Percentiles rank a stretch among this genome's conserved stretches.
phyloP scores from a whole-genome alignment of 768 basidiomycete genomes.

The Heimioporus sp. region DNA sequence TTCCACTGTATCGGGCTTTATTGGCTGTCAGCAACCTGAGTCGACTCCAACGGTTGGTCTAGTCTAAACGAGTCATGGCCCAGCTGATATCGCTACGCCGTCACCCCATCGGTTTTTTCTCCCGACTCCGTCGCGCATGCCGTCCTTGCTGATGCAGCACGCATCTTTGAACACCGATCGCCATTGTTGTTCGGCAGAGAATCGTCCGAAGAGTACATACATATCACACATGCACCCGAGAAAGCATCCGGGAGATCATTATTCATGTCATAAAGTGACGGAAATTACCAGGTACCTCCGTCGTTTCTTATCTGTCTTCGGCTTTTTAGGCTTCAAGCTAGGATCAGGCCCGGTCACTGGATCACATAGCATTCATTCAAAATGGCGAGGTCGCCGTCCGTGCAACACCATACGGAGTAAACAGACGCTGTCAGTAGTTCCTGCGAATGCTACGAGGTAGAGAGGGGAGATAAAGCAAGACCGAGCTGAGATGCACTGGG shows the following conservation, averaged over 20 bases:
- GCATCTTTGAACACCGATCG: not conserved
- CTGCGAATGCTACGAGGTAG: not conserved
- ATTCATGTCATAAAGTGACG: too few relatives aligned
- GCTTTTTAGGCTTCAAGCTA: too few relatives aligned
- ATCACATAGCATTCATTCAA: too few relatives aligned
- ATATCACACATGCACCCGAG: not conserved
- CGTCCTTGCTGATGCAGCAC: not conserved
- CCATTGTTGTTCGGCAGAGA: not conserved
- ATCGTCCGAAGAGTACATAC: not conserved
- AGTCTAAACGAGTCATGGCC: too few relatives aligned
- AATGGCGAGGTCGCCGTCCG: too few relatives aligned
- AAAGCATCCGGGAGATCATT: not conserved
- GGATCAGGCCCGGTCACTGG: too few relatives aligned
- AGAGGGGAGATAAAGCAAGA: not conserved
- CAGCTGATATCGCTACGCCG: not conserved
- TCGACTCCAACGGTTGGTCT: too few relatives aligned
- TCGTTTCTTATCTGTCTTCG: too few relatives aligned
- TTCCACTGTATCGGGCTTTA: conserved; percentile 11
- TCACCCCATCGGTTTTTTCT: conserved; percentile 7
- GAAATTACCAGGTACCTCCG: too few relatives aligned
- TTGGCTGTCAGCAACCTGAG: not conserved
- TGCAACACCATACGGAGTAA: too few relatives aligned
- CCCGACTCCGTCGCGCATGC: conserved; percentile 2
- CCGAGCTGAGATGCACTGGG: not conserved
- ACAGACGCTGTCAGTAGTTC: not conserved